phyloP scores from a whole-genome alignment of 768 basidiomycete genomes.

The Termitomyces sp. region DNA sequence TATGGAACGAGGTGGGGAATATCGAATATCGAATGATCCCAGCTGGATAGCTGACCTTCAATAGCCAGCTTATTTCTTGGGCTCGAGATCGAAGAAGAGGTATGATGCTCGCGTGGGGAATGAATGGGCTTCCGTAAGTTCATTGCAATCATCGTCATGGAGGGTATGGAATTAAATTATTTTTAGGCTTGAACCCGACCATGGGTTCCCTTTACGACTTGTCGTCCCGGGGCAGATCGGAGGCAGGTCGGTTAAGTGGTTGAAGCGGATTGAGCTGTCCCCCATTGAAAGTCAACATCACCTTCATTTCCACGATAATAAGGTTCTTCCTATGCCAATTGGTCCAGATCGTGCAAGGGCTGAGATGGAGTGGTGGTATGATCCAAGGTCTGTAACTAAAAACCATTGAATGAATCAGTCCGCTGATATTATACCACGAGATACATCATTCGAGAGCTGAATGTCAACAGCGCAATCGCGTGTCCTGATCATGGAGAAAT shows the following conservation, averaged over 20 bases:
- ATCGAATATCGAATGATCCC: neutral
- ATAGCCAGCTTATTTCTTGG: constrained; percentile 31
- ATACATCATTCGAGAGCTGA: constrained; percentile 49
- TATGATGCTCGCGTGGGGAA: constrained; percentile 51
- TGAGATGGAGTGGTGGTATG: constrained; percentile 54
- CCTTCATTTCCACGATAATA: constrained; percentile 48
- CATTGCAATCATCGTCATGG: neutral
- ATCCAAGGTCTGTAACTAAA: constrained; percentile 32
- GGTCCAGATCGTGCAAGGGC: constrained; percentile 48
- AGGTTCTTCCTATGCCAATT: constrained; percentile 51
- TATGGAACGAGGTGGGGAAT: constrained; percentile 50
- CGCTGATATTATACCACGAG: constrained; percentile 15
- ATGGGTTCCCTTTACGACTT: constrained; percentile 63
- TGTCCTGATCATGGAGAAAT: constrained; percentile 52
- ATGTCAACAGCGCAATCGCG: constrained; percentile 56
- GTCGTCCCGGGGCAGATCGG: constrained; percentile 64
- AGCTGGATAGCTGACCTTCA: neutral
- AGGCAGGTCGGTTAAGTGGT: constrained; percentile 59
- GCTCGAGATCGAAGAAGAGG: constrained; percentile 40
- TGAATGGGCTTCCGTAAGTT: constrained; percentile 49
- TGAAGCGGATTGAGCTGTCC: constrained; percentile 49
- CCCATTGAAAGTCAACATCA: constrained; percentile 50
- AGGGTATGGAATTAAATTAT: neutral
- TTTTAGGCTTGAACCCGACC: constrained; percentile 48
- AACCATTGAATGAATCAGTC: neutral